Evolutionary conservation across 495 filamentous ascomycete species (phyloP), one percentile per base, ranked within the genome.

Genomic region (Neurospora sp.): DNA sequence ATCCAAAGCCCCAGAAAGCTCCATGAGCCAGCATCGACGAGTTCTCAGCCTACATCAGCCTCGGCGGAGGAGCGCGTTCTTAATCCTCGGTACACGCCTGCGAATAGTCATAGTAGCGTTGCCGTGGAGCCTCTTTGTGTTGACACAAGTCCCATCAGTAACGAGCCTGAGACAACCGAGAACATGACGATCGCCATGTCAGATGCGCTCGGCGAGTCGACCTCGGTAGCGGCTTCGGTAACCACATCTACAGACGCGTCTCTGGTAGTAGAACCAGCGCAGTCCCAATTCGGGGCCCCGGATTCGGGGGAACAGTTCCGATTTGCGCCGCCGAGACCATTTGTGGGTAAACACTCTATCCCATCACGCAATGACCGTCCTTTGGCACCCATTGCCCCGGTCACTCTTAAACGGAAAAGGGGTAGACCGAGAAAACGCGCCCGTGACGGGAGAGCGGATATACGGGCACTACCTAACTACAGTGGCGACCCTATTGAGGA

Each of bases 401-500:
- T 76, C 71, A 72, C 20, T 39, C 54, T 72, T 37, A 39, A 71
- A 16, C 77, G 27, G 54, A 79, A 76, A 48, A 79, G 78, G 73
- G 80, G 81, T 39, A 76, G 80, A 37, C 76, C 71, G 27, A 82
- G 70, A 73, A 84, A 78, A 71, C 77, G 74, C 31, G 77, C 79
- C 0, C 71, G 20, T 18, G 82, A 83, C 72, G 83, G 82, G 20
- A 82, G 83, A 39, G 78, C 82, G 0, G 75, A 84, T 77, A 86
- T 85, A 69, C 77, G 83, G 54, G 76, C 76, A 8, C 75, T 85
- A 11, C 84, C 84, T 0, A 81, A 83, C 74, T 85, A 84, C 74
- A 79, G 78, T 35, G 80, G 78, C 27, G 84, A 86, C 74, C 83
- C 83, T 9, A 85, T 85, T 40, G 83, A 86, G 74, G 84, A 85